phyloP scores from a whole-genome alignment of 2,329 filamentous ascomycete genomes.

The Bipolaris gigantea region DNA sequence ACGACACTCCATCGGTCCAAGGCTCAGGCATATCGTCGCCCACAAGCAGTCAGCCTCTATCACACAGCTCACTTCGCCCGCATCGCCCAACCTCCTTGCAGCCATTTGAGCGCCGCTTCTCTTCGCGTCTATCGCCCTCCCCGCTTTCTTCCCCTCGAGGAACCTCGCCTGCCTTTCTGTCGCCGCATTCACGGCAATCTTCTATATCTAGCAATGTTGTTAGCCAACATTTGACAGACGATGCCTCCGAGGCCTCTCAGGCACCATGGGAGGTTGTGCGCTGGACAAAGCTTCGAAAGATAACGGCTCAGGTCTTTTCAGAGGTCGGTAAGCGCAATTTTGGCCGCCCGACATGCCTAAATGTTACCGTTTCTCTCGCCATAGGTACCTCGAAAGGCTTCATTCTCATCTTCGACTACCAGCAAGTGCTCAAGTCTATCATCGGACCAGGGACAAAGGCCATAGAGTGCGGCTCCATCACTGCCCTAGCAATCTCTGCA shows the following conservation, averaged over 20 bases:
- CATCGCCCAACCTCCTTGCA: constrained; percentile 82
- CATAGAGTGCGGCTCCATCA: constrained; percentile 85
- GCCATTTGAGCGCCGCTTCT: constrained; percentile 93
- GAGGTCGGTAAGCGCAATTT: constrained; percentile 91
- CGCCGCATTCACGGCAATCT: constrained; percentile 76
- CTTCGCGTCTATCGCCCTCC: constrained; percentile 74
- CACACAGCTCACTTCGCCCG: constrained; percentile 67
- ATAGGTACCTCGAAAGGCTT: constrained; percentile 93
- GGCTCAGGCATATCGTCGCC: constrained; percentile 62
- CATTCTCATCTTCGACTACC: constrained; percentile 95
- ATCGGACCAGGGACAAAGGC: constrained; percentile 94
- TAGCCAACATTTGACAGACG: constrained; percentile 58
- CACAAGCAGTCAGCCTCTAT: constrained; percentile 73
- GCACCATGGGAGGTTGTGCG: constrained; percentile 95
- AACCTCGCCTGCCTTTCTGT: constrained; percentile 73
- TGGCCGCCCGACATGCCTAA: constrained; percentile 85
- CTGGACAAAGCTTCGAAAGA: constrained; percentile 91
- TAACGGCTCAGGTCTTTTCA: constrained; percentile 87
- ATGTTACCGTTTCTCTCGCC: constrained; percentile 83
- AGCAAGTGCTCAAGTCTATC: constrained; percentile 90
- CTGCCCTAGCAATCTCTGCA: constrained; percentile 84
- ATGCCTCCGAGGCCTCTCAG: constrained; percentile 60
- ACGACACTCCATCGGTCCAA: constrained; percentile 82
- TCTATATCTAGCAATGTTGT: constrained; percentile 74
- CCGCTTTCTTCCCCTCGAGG: constrained; percentile 62